Base-by-base conservation (phyloP, 2,329 filamentous ascomycete species). In the Teratosphaeria destructans region DNA sequence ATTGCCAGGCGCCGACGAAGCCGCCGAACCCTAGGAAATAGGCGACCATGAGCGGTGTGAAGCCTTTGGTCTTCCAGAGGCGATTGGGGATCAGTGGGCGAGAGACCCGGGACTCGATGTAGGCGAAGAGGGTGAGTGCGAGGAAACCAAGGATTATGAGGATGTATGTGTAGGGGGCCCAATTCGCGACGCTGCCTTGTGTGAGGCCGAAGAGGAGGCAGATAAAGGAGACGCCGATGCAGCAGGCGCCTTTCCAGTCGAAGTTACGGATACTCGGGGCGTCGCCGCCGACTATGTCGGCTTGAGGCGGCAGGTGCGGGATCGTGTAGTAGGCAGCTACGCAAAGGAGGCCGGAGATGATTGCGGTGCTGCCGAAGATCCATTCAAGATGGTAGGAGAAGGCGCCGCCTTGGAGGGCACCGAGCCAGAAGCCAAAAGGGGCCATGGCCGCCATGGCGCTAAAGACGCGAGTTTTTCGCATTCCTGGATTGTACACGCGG, bases 281-380 rank as follows among this genome's bases (percentile, higher is more conserved):
- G 34, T 62, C 61, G 3, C 57, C 53, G 2, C 65, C 66, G 58
- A 26, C 67, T 59, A 27, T 64, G 62, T 66, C 73, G 57, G 56
- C 64, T 37, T 59, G 70, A 52, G 73, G 72, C 3, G 66, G 68
- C 11, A 78, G 64, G 16, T 72, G 60, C 1, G 76, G 76, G 19
- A 78, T 75, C 1, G 73, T 72, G 43, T 74, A 67, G 57, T 70
- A 74, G 0, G 76, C 75, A 0, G 74, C 75, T 0, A 73, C 52
- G 2, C 69, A 67, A 58, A 73, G 73, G 0, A 77, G 59, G 0
- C 63, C 72, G 14, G 62, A 74, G 53, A 78, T 71, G 7, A 78
- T 71, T 0, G 76, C 73, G 19, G 75, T 78, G 47, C 70, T 72
- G 19, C 75, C 76, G 59, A 77, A 78, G 52, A 78, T 74, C 76